Evolutionary conservation across 163 green algal genomes (phyloP), one percentile per base, ranked within the genome.

Genomic region (Volvox carteri): DNA sequence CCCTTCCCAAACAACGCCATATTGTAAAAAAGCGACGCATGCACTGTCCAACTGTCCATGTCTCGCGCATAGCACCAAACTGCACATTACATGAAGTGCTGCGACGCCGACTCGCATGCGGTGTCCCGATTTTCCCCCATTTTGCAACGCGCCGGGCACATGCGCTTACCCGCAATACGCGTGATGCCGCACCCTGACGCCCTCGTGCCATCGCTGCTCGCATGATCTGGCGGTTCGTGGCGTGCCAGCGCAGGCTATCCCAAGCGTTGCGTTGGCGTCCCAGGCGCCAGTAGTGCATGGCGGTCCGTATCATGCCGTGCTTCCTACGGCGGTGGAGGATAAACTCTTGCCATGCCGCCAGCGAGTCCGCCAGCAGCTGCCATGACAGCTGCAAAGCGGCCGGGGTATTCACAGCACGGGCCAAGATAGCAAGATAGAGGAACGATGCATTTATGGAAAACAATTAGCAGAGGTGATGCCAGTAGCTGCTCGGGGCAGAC

Each of bases 281-380:
- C 8, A 84, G 50, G 28, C 84, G 84, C 84, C 84, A 89, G 70
- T 84, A 89, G n/a, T 44, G 50, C 70, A 89, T 54, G 25, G 84
- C 70, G 12, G 52, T 60, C 3, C 65, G 70, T 50, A 89, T 46
- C 84, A 84, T 68, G 52, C 37, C 70, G 7, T 35, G 39, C 68
- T 84, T 89, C 62, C 37, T 12, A 41, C 50, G 70, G 52, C 84
- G 52, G 39, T 89, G 70, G 8, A 1, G 1, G 19, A 48, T 4
- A 28, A n/a, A 62, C 18, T 46, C 70, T 19, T 16, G 52, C 84
- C 70, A 89, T 2, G 84, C 52, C 18, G n/a, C 84, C 50, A 83
- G 25, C 7, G 52, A 39, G 46, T 75, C 50, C 2, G 6, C 23
- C 70, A 42, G 52, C 50, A 75, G 68, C 68, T 52, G 16, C 1